Percentiles rank a stretch among this genome's conserved stretches.
Evolutionary conservation across 1,139 yeast genomes (phyloP).

Genomic region (Protomyces pachydermus): DNA sequence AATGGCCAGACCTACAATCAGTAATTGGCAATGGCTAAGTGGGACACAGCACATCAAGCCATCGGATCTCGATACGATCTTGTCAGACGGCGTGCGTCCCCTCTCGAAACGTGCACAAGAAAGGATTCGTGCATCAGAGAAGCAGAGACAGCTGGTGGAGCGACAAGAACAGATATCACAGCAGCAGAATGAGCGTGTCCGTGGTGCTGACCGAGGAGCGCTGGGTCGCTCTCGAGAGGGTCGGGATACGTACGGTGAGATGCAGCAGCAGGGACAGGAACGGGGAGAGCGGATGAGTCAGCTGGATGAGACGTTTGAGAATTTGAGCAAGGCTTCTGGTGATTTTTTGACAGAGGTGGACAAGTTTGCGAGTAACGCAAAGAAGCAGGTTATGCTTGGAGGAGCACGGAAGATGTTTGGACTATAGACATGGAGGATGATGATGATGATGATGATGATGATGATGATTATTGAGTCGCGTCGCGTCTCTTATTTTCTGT

Average conservation of each 20-base stretch:
- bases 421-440: neutral
- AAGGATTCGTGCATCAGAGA: slow-evolving; percentile 32
- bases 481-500: neutral
- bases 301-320: slow-evolving; percentile 37
- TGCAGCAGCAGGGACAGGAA: slow-evolving; percentile 31
- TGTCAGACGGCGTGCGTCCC: slow-evolving; percentile 44
- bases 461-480: neutral
- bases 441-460: neutral
- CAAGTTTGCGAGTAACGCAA: slow-evolving; percentile 36
- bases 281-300: slow-evolving; percentile 35
- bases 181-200: slow-evolving; percentile 34
- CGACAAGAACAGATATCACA: slow-evolving; percentile 33
- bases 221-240: slow-evolving; percentile 32
- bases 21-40: slow-evolving; percentile 81
- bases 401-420: slow-evolving; percentile 9
- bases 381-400: slow-evolving; percentile 33
- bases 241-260: slow-evolving; percentile 25
- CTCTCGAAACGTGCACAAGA: slow-evolving; percentile 38
- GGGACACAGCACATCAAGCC: slow-evolving; percentile 60
- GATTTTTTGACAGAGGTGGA: slow-evolving; percentile 37
- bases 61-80: slow-evolving; percentile 49
- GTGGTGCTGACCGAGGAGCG: slow-evolving; percentile 35
- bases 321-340: slow-evolving; percentile 38
- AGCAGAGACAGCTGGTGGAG: slow-evolving; percentile 31
- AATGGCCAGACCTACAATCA: slow-evolving; percentile 75